phyloP scores from a whole-genome alignment of 371 early-diverging fungal species.

The Apophysomyces sp. region DNA sequence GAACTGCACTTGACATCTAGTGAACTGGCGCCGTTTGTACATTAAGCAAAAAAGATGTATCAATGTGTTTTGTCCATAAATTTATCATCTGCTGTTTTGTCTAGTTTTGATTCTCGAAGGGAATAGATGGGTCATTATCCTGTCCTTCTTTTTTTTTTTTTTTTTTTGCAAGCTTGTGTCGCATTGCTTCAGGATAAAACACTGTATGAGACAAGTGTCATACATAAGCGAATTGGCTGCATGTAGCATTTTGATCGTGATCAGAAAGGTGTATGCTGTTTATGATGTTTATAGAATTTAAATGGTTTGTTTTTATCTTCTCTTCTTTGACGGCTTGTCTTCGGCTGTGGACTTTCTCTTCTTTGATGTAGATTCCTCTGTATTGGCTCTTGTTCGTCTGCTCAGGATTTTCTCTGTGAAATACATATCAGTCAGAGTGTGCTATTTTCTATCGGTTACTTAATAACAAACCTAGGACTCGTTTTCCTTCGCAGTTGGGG shows the following conservation, averaged over 20 bases:
- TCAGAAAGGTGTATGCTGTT: slow-evolving; percentile 73
- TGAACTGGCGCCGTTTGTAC: slow-evolving; percentile 38
- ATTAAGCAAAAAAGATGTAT: too few relatives aligned
- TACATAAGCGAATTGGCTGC: too few relatives aligned
- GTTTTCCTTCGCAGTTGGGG: slow-evolving; percentile 91
- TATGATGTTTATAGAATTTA: slow-evolving; percentile 48
- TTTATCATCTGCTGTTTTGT: too few relatives aligned
- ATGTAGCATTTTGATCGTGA: slow-evolving; percentile 41
- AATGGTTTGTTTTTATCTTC: slow-evolving; percentile 40
- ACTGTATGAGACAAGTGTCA: too few relatives aligned
- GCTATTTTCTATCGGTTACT: too few relatives aligned
- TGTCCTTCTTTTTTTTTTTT: too few relatives aligned
- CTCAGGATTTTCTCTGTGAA: background rate
- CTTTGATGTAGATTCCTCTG: background rate
- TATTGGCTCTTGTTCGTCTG: background rate
- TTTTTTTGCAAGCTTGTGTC: too few relatives aligned
- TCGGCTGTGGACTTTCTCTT: background rate
- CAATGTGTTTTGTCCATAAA: too few relatives aligned
- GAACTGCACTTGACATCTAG: slow-evolving; percentile 32
- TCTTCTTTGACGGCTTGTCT: slow-evolving; percentile 2
- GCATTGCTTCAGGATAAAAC: too few relatives aligned
- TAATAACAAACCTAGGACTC: slow-evolving; percentile 52
- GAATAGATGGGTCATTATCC: too few relatives aligned
- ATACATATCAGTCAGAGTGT: background rate
- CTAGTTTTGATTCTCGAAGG: too few relatives aligned